Percentiles rank a stretch among this genome's conserved stretches.
Evolutionary conservation across 345 rosid species (phyloP).

Genomic region (Nasturtium officinale): DNA sequence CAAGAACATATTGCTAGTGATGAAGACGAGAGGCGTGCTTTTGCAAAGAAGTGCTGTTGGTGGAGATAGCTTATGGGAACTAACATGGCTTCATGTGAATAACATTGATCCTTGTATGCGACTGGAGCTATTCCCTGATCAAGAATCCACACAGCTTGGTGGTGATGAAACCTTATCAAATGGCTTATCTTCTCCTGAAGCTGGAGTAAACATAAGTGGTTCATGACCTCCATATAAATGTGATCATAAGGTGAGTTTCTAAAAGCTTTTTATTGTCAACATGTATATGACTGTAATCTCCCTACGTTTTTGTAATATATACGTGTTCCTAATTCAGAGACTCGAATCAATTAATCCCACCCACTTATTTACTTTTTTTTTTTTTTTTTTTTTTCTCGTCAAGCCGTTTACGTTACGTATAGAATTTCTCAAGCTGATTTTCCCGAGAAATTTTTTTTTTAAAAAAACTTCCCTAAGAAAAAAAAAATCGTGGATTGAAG

Average conservation of each 20-base stretch:
- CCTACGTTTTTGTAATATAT: slow-evolving; percentile 33
- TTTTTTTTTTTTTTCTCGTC: slow-evolving; percentile 8
- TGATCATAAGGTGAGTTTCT: slow-evolving; percentile 19
- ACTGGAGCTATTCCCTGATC: slow-evolving; percentile 85
- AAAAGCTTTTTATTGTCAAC: neutral
- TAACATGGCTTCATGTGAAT: slow-evolving; percentile 94
- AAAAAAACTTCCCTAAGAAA: neutral
- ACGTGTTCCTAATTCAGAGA: slow-evolving; percentile 28
- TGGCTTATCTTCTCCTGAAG: slow-evolving; percentile 50
- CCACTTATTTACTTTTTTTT: neutral
- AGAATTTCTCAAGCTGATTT: slow-evolving; percentile 26
- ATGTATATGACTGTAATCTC: slow-evolving; percentile 9
- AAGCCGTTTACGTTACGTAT: slow-evolving; percentile 40
- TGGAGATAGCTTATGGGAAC: slow-evolving; percentile 98
- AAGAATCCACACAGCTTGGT: slow-evolving; percentile 49
- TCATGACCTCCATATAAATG: slow-evolving; percentile 25
- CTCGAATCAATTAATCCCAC: slow-evolving; percentile 4
- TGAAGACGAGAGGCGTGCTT: slow-evolving; percentile 85
- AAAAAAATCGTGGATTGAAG: neutral
- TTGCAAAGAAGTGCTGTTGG: slow-evolving; percentile 84
- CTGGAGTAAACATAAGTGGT: slow-evolving; percentile 40
- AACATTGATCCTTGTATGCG: slow-evolving; percentile 80
- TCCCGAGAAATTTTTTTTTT: slow-evolving; percentile 32
- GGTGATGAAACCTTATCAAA: slow-evolving; percentile 52
- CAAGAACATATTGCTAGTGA: slow-evolving; percentile 74